Evolutionary conservation across 2,329 filamentous ascomycete species (phyloP), one percentile per base, ranked within the genome.

Genomic region (Trichoderma lentiforme): DNA sequence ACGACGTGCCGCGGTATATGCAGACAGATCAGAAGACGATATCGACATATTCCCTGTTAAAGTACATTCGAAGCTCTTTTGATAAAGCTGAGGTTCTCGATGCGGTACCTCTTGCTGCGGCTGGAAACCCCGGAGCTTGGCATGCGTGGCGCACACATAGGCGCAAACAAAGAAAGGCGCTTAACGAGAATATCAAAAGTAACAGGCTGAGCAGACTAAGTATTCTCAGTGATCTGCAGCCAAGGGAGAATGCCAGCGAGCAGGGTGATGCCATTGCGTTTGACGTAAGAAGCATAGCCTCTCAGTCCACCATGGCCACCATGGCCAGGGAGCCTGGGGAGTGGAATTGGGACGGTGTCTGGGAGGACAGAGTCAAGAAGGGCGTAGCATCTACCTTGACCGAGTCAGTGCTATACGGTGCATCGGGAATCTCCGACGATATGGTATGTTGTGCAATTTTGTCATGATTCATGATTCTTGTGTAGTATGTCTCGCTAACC

Each of bases 341-440:
- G 77, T 98, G 95, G 95, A 97, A 97, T 79, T 98, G 95, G 95
- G 94, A 97, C 77, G 95, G 95, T 0, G 95, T 98, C 0, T 99
- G 95, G 95, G 93, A 97, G 79, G 92, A 95, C 74, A 88, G 95
- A 70, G 95, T 97, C 1, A 91, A 89, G 81, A 93, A 92, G 80
- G 92, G 92, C 21, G 89, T 98, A 57, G 88, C 91, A 65, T 86
- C 88, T 11, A 97, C 94, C 77, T 83, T 94, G 64, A 93, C 93
- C 1, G 95, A 98, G 75, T 84, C 90, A 2, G 90, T 93, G 5
- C 82, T 98, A 28, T 98, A 91, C 82, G 93, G 94, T 6, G 86
- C 86, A 62, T 83, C 85, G 6, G 86, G 86, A 57, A 83, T 82
- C 18, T 82, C 87, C 11, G 92, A 94, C 79, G 93, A 97, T 75